A percentile compares a stretch with the other conserved stretches of the same genome.
These are phyloP conservation scores for Gaultheria prostrata DNA, from an alignment of 148 eudicot genomes.

Conservation along the genomic window DNA sequence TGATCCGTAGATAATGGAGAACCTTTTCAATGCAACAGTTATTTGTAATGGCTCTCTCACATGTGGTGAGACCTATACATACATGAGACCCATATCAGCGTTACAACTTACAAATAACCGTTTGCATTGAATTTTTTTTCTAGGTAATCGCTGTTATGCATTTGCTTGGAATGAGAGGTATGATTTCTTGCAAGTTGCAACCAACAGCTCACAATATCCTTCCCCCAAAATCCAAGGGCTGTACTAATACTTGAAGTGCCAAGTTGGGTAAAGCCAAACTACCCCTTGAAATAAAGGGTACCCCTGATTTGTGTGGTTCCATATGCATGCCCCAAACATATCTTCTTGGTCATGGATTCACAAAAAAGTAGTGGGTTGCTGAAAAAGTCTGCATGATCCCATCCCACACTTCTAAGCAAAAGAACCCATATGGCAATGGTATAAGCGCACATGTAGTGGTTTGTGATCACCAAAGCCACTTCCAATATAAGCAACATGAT, in stretches of 20 bases:
- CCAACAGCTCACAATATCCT: not conserved
- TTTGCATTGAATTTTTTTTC: no score
- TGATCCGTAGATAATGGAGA: no score
- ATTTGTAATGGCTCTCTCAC: no score
- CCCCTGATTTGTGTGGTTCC: not conserved
- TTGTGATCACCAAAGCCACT: constrained; percentile 19
- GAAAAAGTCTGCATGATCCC: constrained; percentile 11
- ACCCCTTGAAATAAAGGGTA: not conserved
- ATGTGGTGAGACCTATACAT: no score
- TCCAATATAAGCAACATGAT: constrained; percentile 5
- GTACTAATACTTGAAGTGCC: not conserved
- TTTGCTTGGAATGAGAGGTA: constrained; percentile 4
- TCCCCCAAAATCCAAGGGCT: not conserved
- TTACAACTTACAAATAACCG: no score
- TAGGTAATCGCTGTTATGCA: not conserved
- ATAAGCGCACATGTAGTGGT: constrained; percentile 18
- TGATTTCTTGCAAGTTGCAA: constrained; percentile 13
- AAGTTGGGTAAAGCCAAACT: constrained; percentile 13
- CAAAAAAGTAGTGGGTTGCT: not conserved
- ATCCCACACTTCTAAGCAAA: constrained; percentile 27
- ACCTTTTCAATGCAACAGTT: no score
- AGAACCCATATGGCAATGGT: constrained; percentile 13
- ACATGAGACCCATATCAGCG: no score
- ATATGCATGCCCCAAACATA: not conserved
- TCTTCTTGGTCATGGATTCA: constrained; percentile 5